Evolutionary conservation across 345 rosid species (phyloP).

Genomic region (Aquilaria malaccensis): DNA sequence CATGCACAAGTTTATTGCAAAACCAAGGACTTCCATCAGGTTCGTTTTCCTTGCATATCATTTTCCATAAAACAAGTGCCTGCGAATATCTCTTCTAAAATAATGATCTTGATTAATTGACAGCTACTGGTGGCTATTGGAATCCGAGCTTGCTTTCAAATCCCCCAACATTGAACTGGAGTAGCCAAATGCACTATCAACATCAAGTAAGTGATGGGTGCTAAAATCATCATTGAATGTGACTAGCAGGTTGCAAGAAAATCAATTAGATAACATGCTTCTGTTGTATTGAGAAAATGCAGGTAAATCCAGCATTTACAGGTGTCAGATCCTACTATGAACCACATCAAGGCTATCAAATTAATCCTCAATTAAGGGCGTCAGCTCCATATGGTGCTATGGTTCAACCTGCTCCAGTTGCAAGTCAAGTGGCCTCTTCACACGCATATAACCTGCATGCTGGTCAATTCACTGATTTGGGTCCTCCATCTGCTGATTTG

Average conservation of each 20-base stretch:
- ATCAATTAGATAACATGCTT: not conserved
- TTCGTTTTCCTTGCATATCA: slow-evolving; percentile 1
- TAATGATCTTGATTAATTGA: not conserved
- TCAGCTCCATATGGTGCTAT: slow-evolving; percentile 7
- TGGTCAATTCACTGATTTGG: slow-evolving; percentile 10
- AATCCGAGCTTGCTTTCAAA: slow-evolving; percentile 10
- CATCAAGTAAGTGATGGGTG: slow-evolving; percentile 12
- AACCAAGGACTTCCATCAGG: slow-evolving; percentile 16
- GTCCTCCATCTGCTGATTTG: slow-evolving; percentile 2
- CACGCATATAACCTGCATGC: not conserved
- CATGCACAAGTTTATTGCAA: not conserved
- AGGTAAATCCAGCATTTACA: slow-evolving; percentile 9
- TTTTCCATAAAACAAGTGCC: not conserved
- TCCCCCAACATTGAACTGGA: slow-evolving; percentile 1
- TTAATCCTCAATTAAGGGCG: slow-evolving; percentile 3
- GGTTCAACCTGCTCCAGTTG: slow-evolving; percentile 9
- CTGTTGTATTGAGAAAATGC: not conserved
- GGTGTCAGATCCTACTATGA: not conserved
- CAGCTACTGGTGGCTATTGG: slow-evolving; percentile 13
- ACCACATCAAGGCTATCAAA: slow-evolving; percentile 13
- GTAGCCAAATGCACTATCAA: slow-evolving; percentile 5
- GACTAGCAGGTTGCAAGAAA: slow-evolving; percentile 3
- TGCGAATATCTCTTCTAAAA: not conserved
- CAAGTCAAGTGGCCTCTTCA: not conserved
- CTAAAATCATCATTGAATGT: not conserved